Evolutionary conservation across 2,329 filamentous ascomycete species (phyloP).

Genomic region (Cytospora piceicola): DNA sequence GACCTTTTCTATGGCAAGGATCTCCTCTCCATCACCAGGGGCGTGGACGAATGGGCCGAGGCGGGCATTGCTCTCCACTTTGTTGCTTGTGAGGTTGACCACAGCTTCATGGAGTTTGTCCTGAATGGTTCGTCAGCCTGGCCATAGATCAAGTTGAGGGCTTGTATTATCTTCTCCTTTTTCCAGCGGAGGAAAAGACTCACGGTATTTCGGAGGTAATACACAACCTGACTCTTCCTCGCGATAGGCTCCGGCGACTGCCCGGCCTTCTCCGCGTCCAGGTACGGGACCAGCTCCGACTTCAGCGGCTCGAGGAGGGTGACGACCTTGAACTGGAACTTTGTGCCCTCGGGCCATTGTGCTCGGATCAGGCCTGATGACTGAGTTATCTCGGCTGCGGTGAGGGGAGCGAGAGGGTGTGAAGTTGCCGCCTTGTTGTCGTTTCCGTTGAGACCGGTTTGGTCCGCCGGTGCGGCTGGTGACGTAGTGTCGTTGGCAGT

Average conservation of each 20-base stretch:
- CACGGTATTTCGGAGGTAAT: conserved; percentile 64
- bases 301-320: conserved; percentile 64
- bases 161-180: neutral
- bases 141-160: neutral
- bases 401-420: conserved; percentile 65
- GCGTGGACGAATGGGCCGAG: conserved; percentile 62
- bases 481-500: conserved; percentile 22
- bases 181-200: conserved; percentile 33
- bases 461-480: neutral
- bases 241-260: conserved; percentile 46
- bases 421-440: conserved; percentile 21
- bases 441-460: conserved; percentile 9
- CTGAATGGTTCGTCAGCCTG: conserved; percentile 40
- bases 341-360: conserved; percentile 58
- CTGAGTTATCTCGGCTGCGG: conserved; percentile 58
- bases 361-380: conserved; percentile 53
- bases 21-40: conserved; percentile 63
- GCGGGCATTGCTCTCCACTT: conserved; percentile 60
- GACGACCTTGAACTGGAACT: conserved; percentile 65
- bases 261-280: conserved; percentile 52
- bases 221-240: conserved; percentile 58
- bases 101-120: conserved; percentile 65
- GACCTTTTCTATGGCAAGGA: conserved; percentile 59
- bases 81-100: conserved; percentile 53
- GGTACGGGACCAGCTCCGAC: conserved; percentile 52